phyloP scores from a whole-genome alignment of 192 early-diverging fungal species.

The Dissophora globulifera region DNA sequence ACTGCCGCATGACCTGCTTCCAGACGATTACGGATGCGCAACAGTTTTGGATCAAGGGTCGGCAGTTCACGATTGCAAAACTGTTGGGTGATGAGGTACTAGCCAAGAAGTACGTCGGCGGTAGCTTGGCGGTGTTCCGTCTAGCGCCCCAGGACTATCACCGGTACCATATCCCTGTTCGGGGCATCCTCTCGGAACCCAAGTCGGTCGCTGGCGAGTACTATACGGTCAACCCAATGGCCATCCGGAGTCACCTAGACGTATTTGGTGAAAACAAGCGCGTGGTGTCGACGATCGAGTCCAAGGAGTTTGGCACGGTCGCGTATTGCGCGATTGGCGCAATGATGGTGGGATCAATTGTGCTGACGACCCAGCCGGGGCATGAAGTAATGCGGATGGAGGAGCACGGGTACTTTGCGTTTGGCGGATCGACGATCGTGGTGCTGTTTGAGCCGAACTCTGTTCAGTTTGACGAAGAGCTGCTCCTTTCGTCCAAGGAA shows the following conservation, averaged over 20 bases:
- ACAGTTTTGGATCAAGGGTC: conserved; percentile 84
- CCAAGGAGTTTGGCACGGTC: conserved; percentile 74
- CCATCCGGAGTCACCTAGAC: conserved; percentile 72
- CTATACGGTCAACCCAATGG: conserved; percentile 91
- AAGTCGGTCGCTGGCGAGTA: conserved; percentile 73
- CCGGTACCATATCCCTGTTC: conserved; percentile 78
- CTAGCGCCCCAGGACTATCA: conserved; percentile 91
- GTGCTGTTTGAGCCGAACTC: conserved; percentile 72
- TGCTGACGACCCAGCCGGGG: conserved; percentile 61
- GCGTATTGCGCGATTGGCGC: conserved; percentile 79
- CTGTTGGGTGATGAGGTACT: conserved; percentile 64
- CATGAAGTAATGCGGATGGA: conserved; percentile 69
- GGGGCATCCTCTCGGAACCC: conserved; percentile 67
- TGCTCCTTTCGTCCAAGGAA: conserved; percentile 57
- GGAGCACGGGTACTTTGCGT: conserved; percentile 86
- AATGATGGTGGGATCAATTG: conserved; percentile 89
- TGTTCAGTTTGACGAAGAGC: conserved; percentile 77
- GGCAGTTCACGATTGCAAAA: conserved; percentile 71
- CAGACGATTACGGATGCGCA: conserved; percentile 70
- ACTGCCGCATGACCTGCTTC: conserved; percentile 79
- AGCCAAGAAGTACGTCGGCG: conserved; percentile 68
- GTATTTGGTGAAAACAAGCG: conserved; percentile 86
- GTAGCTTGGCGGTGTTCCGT: conserved; percentile 75
- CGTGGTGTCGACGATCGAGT: conserved; percentile 70
- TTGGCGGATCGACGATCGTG: conserved; percentile 83